Evolutionary conservation across 179 eudicot species (phyloP).

Genomic region (Silene vulgaris): DNA sequence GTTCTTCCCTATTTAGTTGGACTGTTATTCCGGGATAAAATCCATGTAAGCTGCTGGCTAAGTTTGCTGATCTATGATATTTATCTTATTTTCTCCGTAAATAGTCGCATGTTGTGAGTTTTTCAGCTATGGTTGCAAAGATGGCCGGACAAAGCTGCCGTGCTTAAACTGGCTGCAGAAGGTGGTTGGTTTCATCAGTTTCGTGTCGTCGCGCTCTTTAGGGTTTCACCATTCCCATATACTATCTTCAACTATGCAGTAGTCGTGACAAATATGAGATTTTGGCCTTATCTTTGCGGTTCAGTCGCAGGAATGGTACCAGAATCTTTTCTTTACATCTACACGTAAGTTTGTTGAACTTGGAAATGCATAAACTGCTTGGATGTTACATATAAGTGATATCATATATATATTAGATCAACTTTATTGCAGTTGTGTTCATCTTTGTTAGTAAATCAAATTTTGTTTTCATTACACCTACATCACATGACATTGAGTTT

Average conservation of each 20-base stretch:
- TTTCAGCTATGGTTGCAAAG: slow-evolving; percentile 80
- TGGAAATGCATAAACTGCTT: background rate
- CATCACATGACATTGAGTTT: background rate
- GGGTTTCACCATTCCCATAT: slow-evolving; percentile 93
- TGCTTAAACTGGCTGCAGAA: slow-evolving; percentile 81
- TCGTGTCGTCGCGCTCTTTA: slow-evolving; percentile 73
- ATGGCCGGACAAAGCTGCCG: slow-evolving; percentile 87
- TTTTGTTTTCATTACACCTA: background rate
- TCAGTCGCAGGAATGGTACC: slow-evolving; percentile 94
- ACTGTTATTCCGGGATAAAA: slow-evolving; percentile 61
- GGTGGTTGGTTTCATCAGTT: slow-evolving; percentile 88
- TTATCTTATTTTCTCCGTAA: background rate
- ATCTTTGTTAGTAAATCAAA: background rate
- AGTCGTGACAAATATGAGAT: slow-evolving; percentile 78
- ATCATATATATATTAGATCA: background rate
- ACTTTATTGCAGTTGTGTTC: background rate
- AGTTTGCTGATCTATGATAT: slow-evolving; percentile 11
- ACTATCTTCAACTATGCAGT: slow-evolving; percentile 88
- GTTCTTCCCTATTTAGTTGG: slow-evolving; percentile 70
- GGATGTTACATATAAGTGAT: too few relatives aligned
- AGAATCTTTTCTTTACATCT: slow-evolving; percentile 86
- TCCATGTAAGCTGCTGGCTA: slow-evolving; percentile 57
- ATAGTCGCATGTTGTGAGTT: slow-evolving; percentile 3
- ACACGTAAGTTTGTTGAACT: slow-evolving; percentile 45
- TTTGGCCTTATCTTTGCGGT: slow-evolving; percentile 93